Evolutionary conservation across 192 early-diverging fungal genomes (phyloP).

Genomic region (Umbelopsis ramanniana): DNA sequence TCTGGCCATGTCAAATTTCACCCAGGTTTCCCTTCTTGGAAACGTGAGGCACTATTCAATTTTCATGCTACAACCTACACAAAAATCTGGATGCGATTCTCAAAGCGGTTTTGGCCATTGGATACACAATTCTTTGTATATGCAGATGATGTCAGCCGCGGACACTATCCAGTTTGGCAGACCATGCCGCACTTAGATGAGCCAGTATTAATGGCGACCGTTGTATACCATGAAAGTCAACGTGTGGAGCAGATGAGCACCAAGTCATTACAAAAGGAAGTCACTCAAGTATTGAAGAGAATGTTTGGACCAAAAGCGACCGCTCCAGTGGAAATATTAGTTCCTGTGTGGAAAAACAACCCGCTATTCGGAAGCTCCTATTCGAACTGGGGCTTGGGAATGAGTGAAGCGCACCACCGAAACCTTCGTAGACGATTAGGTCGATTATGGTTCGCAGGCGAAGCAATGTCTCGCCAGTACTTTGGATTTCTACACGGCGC

Average conservation of each 20-base stretch:
- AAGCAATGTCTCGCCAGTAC: constrained; percentile 35
- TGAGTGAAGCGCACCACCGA: constrained; percentile 28
- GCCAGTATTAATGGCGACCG: constrained; percentile 39
- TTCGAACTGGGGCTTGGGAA: constrained; percentile 47
- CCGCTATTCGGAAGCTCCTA: constrained; percentile 47
- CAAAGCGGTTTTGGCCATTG: constrained; percentile 36
- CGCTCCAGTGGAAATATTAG: constrained; percentile 32
- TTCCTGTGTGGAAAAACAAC: constrained; percentile 44
- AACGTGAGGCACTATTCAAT: constrained; percentile 39
- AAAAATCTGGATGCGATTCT: constrained; percentile 47
- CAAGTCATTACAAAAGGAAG: constrained; percentile 20
- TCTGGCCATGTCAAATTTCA: constrained; percentile 33
- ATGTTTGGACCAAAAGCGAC: constrained; percentile 30
- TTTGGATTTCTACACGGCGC: constrained; percentile 50
- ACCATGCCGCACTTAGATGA: constrained; percentile 1
- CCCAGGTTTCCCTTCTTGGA: constrained; percentile 46
- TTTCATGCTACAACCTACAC: constrained; percentile 47
- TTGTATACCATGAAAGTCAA: constrained; percentile 27
- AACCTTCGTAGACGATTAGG: constrained; percentile 44
- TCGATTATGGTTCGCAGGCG: constrained; percentile 48
- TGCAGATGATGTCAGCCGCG: constrained; percentile 19
- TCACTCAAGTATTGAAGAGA: constrained; percentile 15
- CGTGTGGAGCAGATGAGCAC: constrained; percentile 31
- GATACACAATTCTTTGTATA: constrained; percentile 27
- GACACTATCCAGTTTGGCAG: constrained; percentile 28